A percentile compares a stretch with the other conserved stretches of the same genome.
Conservation (phyloP, 768 basidiomycete species). For the Stropharia rugosoannulata region DNA sequence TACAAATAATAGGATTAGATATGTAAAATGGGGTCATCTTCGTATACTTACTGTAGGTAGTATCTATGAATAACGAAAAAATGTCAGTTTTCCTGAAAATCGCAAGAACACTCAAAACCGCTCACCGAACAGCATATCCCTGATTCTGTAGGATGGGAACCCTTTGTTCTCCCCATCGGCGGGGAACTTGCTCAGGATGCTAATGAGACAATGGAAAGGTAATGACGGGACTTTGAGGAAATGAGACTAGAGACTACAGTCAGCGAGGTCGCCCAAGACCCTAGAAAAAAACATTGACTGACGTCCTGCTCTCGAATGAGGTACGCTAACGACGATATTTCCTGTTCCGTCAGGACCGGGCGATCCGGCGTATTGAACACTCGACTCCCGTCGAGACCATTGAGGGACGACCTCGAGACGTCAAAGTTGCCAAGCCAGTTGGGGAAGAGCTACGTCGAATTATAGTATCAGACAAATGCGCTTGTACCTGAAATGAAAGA, state of each 20-base stretch:
- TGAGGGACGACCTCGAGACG: slow-evolving; percentile 64
- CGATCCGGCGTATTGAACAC: slow-evolving; percentile 61
- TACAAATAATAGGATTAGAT: slow-evolving; percentile 15
- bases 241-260: slow-evolving; percentile 54
- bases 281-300: slow-evolving; percentile 22
- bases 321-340: slow-evolving; percentile 63
- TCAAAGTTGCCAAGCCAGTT: slow-evolving; percentile 78
- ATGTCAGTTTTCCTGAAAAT: not conserved
- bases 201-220: slow-evolving; percentile 78
- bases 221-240: slow-evolving; percentile 84
- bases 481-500: not conserved
- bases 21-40: not conserved
- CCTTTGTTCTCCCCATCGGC: slow-evolving; percentile 72
- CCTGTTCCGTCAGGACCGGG: slow-evolving; percentile 65
- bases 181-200: slow-evolving; percentile 78
- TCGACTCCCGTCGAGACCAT: slow-evolving; percentile 56
- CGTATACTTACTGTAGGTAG: slow-evolving; percentile 31
- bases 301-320: slow-evolving; percentile 80
- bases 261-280: slow-evolving; percentile 6
- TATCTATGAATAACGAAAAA: slow-evolving; percentile 27
- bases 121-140: slow-evolving; percentile 71
- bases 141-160: slow-evolving; percentile 63
- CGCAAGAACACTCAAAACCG: slow-evolving; percentile 9
- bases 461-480: not conserved
- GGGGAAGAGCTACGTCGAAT: slow-evolving; percentile 65